phyloP scores from a whole-genome alignment of 179 eudicot species.

The Silene noctiflora region DNA sequence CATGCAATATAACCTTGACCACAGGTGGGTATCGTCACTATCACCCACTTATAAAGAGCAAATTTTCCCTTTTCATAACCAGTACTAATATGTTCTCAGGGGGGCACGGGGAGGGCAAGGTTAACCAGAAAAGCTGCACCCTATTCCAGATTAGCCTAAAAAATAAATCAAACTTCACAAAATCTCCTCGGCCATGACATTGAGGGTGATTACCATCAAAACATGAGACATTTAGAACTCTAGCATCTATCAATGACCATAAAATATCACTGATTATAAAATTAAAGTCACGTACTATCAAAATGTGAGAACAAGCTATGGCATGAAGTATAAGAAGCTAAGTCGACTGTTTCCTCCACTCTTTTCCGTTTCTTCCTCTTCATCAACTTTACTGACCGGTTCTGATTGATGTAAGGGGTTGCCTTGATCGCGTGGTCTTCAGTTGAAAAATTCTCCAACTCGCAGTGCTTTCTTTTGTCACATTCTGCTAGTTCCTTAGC shows the following conservation, averaged over 20 bases:
- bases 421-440: constrained; percentile 50
- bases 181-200: not conserved
- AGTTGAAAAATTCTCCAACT: constrained; percentile 29
- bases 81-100: not conserved
- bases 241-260: not conserved
- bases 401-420: constrained; percentile 36
- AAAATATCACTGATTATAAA: not conserved
- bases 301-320: constrained; percentile 72
- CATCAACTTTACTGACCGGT: constrained; percentile 36
- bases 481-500: constrained; percentile 47
- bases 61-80: not conserved
- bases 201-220: not conserved
- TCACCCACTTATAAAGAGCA: not conserved
- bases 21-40: not conserved
- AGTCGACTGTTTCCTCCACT: constrained; percentile 55
- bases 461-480: constrained; percentile 38
- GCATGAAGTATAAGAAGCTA: constrained; percentile 48
- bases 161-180: not conserved
- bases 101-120: not conserved
- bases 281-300: constrained; percentile 41
- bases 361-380: constrained; percentile 71
- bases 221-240: not conserved
- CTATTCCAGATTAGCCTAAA: not conserved
- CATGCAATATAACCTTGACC: not conserved
- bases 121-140: not conserved